A percentile compares a stretch with the other conserved stretches of the same genome.
Evolutionary conservation across 768 basidiomycete genomes (phyloP).

Genomic region (Mycena galericulata): DNA sequence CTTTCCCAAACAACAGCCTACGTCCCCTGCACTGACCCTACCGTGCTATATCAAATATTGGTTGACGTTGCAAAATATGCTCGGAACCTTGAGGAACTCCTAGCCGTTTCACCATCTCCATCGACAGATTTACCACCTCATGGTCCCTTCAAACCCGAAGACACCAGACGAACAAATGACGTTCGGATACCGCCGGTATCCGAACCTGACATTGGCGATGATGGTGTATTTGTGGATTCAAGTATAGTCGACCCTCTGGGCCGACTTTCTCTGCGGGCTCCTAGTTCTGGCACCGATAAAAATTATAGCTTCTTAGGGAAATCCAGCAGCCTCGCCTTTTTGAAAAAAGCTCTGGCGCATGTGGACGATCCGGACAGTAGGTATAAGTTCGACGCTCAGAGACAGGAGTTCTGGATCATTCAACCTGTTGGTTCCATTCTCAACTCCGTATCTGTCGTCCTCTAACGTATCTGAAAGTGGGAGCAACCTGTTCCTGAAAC

Average conservation of each 20-base stretch:
- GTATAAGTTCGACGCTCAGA: slow-evolving; percentile 18
- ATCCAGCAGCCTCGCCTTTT: slow-evolving; percentile 19
- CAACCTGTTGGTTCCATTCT: slow-evolving; percentile 13
- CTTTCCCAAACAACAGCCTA: slow-evolving; percentile 23
- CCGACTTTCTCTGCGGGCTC: not conserved
- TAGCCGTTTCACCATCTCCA: slow-evolving; percentile 3
- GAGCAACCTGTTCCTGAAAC: slow-evolving; percentile 33
- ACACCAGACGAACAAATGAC: too few species aligned
- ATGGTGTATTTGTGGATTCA: slow-evolving; percentile 18
- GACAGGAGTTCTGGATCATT: slow-evolving; percentile 35
- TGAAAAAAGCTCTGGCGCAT: slow-evolving; percentile 17
- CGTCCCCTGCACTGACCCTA: slow-evolving; percentile 24
- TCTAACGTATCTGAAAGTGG: slow-evolving; percentile 46
- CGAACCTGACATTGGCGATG: not conserved
- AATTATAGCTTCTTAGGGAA: slow-evolving; percentile 13
- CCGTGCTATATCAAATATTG: slow-evolving; percentile 2
- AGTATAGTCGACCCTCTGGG: slow-evolving; percentile 8
- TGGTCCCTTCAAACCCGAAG: not conserved
- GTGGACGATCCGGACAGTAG: not conserved
- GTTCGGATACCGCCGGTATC: too few species aligned
- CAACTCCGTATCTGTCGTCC: not conserved
- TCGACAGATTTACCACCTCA: not conserved
- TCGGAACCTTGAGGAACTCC: slow-evolving; percentile 27
- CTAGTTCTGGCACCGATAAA: slow-evolving; percentile 2
- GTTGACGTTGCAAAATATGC: slow-evolving; percentile 30